Base-by-base conservation (phyloP, 768 basidiomycete species). In the Leucosporidium creatinivorum region DNA sequence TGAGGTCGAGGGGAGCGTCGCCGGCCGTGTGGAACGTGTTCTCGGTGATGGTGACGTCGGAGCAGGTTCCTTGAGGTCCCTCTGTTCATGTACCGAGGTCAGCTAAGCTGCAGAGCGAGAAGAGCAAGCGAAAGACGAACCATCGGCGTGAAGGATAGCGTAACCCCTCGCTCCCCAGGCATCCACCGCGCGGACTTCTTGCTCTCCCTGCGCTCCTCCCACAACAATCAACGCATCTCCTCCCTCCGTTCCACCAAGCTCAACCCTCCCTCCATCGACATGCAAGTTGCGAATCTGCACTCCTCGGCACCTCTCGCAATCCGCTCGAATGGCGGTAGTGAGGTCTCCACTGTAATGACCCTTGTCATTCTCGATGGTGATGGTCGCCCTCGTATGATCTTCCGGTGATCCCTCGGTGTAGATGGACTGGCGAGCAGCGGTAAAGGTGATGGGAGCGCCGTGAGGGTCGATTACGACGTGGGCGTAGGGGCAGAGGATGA, bases 1-100 rank as follows among this genome's bases (percentile, higher is more conserved):
- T 65, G 21, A 67, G 65, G 64, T 72, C 67, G 49, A 66, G 58
- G 3, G 67, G 70, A 5, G 70, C 70, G 44, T 68, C 58, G 58
- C 70, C 70, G 18, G 70, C 30, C 12, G 70, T 33, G 62, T 72
- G 67, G n/a, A 72, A 30, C 49, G 50, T 57, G 55, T 66, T 68
- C 21, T 66, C 61, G n/a, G 61, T 18, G 54, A 72, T 55, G 31
- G 31, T 31, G 57, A 66, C 67, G 44, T 59, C 61, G 17, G 61
- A 25, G 31, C 70, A 72, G 17, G 61, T 51, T 17, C 67, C 70
- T 19, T 49, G 26, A 0, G 13, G 6, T 13, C 67, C 67, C 39
- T 63, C 67, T 69, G 61, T 25, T 12, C n/a, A 49, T 23, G 4
- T 21, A 49, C 23, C 3, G 13, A 36, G 23, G 56, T 44, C 61